Conservation (phyloP, 2,329 filamentous ascomycete genomes). For the Falciphora oryzae region DNA sequence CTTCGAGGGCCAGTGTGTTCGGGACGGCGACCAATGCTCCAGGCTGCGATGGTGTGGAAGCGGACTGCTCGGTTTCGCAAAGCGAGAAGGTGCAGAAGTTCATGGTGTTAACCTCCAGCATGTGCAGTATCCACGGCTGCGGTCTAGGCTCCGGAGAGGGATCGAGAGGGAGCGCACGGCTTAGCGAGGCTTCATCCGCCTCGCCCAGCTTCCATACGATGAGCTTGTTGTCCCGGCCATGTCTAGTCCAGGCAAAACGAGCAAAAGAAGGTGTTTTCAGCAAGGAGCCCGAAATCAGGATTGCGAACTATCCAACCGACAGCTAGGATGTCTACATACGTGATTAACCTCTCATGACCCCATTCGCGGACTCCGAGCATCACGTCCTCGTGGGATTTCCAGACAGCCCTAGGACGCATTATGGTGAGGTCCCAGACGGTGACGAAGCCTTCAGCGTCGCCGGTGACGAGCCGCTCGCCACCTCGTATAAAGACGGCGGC, state of each 20-base stretch:
- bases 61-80: slow-evolving; percentile 15
- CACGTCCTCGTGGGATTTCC: slow-evolving; percentile 75
- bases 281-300: background rate
- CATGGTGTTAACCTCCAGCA: slow-evolving; percentile 81
- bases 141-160: slow-evolving; percentile 39
- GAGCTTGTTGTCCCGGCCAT: slow-evolving; percentile 84
- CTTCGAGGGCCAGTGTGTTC: slow-evolving; percentile 67
- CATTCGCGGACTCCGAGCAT: slow-evolving; percentile 72
- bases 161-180: slow-evolving; percentile 67
- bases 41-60: background rate
- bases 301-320: background rate
- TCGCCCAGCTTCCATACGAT: slow-evolving; percentile 71
- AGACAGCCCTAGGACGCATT: slow-evolving; percentile 76
- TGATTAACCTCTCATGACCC: slow-evolving; percentile 69
- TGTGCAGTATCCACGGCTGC: slow-evolving; percentile 79
- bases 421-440: slow-evolving; percentile 79
- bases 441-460: slow-evolving; percentile 85
- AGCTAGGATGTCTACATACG: slow-evolving; percentile 52
- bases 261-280: background rate
- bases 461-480: slow-evolving; percentile 75
- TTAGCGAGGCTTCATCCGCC: slow-evolving; percentile 58
- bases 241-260: slow-evolving; percentile 45
- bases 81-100: slow-evolving; percentile 85
- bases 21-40: slow-evolving; percentile 69
- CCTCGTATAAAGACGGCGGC: slow-evolving; percentile 63